Evolutionary conservation across 768 basidiomycete species (phyloP), one percentile per base, ranked within the genome.

Genomic region (Termitomyces eurrhizus): DNA sequence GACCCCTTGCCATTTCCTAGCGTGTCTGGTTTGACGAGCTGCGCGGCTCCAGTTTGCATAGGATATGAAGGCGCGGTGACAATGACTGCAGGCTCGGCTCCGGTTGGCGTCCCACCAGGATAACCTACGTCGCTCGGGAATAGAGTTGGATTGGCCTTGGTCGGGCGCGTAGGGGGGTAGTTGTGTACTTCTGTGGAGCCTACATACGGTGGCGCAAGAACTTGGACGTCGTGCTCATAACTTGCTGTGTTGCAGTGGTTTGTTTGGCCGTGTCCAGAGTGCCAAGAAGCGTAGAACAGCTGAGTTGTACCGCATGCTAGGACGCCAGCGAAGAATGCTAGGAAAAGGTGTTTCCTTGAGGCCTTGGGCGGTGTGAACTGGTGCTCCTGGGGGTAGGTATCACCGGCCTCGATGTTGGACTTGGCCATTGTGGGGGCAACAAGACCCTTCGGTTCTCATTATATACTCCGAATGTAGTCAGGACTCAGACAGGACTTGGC

Each of bases 101-200:
- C 90, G 0, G 90, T 93, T 0, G 90, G 88, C 0, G 91, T 93
- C 26, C 77, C 79, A 13, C 92, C 92, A 3, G 87, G 77, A 68
- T 93, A 86, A 41, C 92, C 92, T 4, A 93, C 85, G 65, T 84
- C 67, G 37, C 89, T 81, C 4, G 92, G 92, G 72, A 94, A 94
- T 32, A 89, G 65, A 0, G 86, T 82, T 0, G 92, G 88, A 64
- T 81, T 80, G 8, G 75, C 78, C 65, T 93, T 93, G n/a, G 90
- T 92, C 0, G 92, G 90, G 7, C 81, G 80, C 0, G 83, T 64
- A 0, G 92, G 92, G 6, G 92, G 92, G 70, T 82, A 92, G 29
- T 82, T 69, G 70, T 92, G 84, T 3, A 81, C 78, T 61, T 82
- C 79, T 3, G 89, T 88, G 0, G 89, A 90, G 14, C 92, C 91